Evolutionary conservation across 305 asterid species (phyloP), one percentile per base, ranked within the genome.

Genomic region (Fraxinus nigra): DNA sequence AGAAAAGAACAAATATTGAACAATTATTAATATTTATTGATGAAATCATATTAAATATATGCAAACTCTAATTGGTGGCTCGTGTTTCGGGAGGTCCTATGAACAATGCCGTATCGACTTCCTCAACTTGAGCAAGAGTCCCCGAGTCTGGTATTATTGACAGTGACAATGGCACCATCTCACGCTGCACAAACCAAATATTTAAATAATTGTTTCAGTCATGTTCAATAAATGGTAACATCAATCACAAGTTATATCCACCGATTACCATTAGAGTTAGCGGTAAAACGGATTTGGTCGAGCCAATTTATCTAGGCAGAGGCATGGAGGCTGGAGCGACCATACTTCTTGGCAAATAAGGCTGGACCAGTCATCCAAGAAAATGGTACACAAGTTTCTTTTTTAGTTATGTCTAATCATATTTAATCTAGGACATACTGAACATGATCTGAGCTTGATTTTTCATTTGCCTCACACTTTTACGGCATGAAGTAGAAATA

Each of bases 91-190:
- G 88, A 61, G 61, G 91, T 69, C 94, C 91, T 38, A 89, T 88
- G 81, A 84, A 88, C 85, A 90, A 82, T 20, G 83, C 89, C 2
- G 94, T 89, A 82, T 85, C 89, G 59, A 88, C 89, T 76, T 89
- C 91, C 81, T 61, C 77, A 20, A 30, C 76, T 77, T 48, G 79
- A 37, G 83, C 79, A 37, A 9, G n/a, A 72, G 82, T 54, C 7
- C 69, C 63, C 22, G 77, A 22, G 26, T 4, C 26, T 61, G 75
- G 81, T 16, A 38, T 32, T 18, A 75, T 78, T 14, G 89, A 84
- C 40, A 84, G 72, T 48, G 78, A 78, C 84, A 83, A 38, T 2
- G 75, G 79, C 43, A 65, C 76, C 81, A 38, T 72, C 43, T 85
- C 87, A 35, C 72, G 72, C 93, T 87, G 84, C 43, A 85, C 7